A percentile compares a stretch with the other conserved stretches of the same genome.
These are phyloP conservation scores for Backusella macrospora DNA, from an alignment of 192 early-diverging fungal genomes.

Conservation along the genomic window DNA sequence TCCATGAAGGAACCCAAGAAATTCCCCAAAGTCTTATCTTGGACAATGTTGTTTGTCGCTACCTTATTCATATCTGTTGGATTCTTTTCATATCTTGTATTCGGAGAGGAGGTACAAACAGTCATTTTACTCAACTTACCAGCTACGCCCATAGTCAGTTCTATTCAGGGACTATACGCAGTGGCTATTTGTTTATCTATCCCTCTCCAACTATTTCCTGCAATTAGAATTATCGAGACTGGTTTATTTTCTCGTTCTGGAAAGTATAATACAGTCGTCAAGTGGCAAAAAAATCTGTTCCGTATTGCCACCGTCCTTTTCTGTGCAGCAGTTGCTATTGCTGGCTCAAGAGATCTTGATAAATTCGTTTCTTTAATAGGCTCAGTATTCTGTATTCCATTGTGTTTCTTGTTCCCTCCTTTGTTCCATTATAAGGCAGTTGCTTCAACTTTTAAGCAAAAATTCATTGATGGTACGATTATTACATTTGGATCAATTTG, in stretches of 20 bases:
- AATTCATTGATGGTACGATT: conserved; percentile 61
- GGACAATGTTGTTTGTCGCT: conserved; percentile 49
- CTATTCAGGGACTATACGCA: conserved; percentile 70
- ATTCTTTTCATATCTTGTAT: conserved; percentile 61
- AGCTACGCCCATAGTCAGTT: conserved; percentile 46
- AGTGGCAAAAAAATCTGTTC: conserved; percentile 76
- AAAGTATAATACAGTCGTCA: conserved; percentile 56
- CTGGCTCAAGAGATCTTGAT: conserved; percentile 63
- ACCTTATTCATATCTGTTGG: conserved; percentile 48
- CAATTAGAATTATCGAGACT: conserved; percentile 68
- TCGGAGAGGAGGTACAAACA: conserved; percentile 70
- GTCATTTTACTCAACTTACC: conserved; percentile 74
- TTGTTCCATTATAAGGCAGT: conserved; percentile 67
- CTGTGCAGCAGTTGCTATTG: conserved; percentile 61
- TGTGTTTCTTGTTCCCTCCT: conserved; percentile 75
- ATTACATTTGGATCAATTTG: conserved; percentile 69
- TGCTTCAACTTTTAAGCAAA: conserved; percentile 39
- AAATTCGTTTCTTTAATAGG: conserved; percentile 71
- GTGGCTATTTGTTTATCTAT: conserved; percentile 75
- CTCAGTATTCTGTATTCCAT: conserved; percentile 62
- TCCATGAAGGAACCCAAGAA: conserved; percentile 63
- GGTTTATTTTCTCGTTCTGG: conserved; percentile 59
- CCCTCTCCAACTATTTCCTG: conserved; percentile 72
- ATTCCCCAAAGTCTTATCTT: conserved; percentile 51
- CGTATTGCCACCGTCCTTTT: conserved; percentile 54